Evolutionary conservation across 2,329 filamentous ascomycete genomes (phyloP).

Genomic region (Hymenoscyphus infarciens): DNA sequence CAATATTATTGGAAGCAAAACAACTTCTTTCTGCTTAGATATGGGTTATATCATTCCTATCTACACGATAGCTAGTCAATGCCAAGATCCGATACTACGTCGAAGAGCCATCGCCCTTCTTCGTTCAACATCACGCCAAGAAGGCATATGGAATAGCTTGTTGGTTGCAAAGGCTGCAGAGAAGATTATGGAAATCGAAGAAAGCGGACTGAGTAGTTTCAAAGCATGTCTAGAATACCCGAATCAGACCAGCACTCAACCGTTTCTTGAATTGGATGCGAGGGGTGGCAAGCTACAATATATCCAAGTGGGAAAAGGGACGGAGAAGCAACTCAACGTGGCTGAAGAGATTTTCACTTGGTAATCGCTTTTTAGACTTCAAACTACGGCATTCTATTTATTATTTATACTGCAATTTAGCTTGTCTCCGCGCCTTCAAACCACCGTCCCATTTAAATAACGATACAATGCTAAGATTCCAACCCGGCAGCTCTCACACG

Average conservation of each 20-base stretch:
- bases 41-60: conserved; percentile 61
- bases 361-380: neutral
- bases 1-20: neutral
- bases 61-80: conserved; percentile 61
- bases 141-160: conserved; percentile 60
- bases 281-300: conserved; percentile 17
- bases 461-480: too few relatives aligned
- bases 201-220: neutral
- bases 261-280: conserved; percentile 17
- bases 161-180: conserved; percentile 22
- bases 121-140: conserved; percentile 53
- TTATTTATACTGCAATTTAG: too few relatives aligned
- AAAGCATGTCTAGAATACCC: neutral
- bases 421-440: neutral
- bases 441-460: too few relatives aligned
- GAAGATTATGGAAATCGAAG: conserved; percentile 24
- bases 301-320: conserved; percentile 2
- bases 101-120: conserved; percentile 59
- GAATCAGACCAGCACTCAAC: conserved; percentile 4
- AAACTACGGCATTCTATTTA: neutral
- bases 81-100: conserved; percentile 52
- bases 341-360: conserved; percentile 20
- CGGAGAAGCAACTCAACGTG: conserved; percentile 1
- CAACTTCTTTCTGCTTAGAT: conserved; percentile 52
- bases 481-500: neutral